A percentile compares a stretch with the other conserved stretches of the same genome.
Conservation (phyloP, 495 filamentous ascomycete species). For the Aspergillus olivimuriae region DNA sequence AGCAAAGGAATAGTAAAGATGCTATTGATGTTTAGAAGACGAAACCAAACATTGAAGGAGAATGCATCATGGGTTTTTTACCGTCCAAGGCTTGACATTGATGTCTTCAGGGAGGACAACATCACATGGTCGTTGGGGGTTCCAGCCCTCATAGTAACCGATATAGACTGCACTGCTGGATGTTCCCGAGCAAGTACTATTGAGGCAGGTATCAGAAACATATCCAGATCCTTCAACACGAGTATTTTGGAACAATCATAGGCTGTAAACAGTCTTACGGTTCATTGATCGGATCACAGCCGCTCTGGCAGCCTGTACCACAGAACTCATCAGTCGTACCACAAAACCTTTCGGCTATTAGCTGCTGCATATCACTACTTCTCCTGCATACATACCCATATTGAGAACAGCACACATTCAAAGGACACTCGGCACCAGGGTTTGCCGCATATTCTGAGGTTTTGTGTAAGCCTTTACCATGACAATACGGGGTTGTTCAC, state of each 20-base stretch:
- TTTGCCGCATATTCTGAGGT: slow-evolving; percentile 15
- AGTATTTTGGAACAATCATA: no score
- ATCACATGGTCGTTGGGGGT: slow-evolving; percentile 5
- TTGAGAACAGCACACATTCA: slow-evolving; percentile 12
- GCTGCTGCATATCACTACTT: no score
- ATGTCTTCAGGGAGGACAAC: slow-evolving; percentile 4
- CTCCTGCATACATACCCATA: no score
- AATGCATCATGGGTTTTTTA: no score
- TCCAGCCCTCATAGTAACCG: slow-evolving; percentile 20
- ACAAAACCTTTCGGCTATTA: no score
- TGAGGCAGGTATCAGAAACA: no score
- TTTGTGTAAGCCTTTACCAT: no score
- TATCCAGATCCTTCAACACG: no score
- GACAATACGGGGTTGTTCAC: no score
- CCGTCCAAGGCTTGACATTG: slow-evolving; percentile 5
- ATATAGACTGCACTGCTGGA: background rate
- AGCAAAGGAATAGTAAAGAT: slow-evolving; percentile 15
- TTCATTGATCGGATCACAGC: slow-evolving; percentile 1
- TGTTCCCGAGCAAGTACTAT: slow-evolving; percentile 1
- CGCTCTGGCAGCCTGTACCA: slow-evolving; percentile 15
- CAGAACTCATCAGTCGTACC: slow-evolving; percentile 10
- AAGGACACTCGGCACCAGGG: slow-evolving; percentile 1
- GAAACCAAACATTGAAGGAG: no score
- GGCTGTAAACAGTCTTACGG: no score
- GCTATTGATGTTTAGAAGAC: no score